phyloP scores from a whole-genome alignment of 306 rosid species.

The Vigna mungo region DNA sequence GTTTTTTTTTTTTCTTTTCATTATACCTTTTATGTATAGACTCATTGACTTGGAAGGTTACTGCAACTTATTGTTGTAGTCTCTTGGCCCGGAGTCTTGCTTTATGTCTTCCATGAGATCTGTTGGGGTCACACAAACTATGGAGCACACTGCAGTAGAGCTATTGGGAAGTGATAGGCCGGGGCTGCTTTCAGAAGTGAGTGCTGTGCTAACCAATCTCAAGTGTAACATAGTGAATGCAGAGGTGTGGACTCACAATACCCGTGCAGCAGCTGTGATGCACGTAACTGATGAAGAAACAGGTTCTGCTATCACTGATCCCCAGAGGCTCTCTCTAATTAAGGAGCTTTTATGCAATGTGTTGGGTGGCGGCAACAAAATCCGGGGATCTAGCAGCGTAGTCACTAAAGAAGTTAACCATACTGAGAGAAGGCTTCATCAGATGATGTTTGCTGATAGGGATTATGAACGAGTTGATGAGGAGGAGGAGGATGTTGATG shows the following conservation, averaged over 20 bases:
- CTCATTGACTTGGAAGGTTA: conserved; percentile 24
- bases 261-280: conserved; percentile 84
- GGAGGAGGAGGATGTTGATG: conserved; percentile 52
- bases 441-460: conserved; percentile 95
- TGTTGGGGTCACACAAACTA: conserved; percentile 73
- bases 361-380: conserved; percentile 77
- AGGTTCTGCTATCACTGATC: conserved; percentile 63
- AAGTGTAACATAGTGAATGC: conserved; percentile 83
- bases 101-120: conserved; percentile 69
- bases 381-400: conserved; percentile 71
- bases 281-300: conserved; percentile 75
- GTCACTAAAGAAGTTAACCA: conserved; percentile 74
- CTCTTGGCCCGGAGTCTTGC: conserved; percentile 89
- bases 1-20: conserved; percentile 18
- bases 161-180: conserved; percentile 87
- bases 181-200: conserved; percentile 85
- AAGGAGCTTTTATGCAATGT: conserved; percentile 83
- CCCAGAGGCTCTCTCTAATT: conserved; percentile 65
- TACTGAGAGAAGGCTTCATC: conserved; percentile 90
- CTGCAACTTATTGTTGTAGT: conserved; percentile 49
- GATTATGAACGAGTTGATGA: conserved; percentile 70
- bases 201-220: conserved; percentile 83
- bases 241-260: conserved; percentile 93
- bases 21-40: neutral
- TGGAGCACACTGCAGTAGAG: conserved; percentile 79